Percentiles rank a stretch among this genome's conserved stretches.
Conservation (phyloP, 2,329 filamentous ascomycete species). For the Exophiala xenobiotica region DNA sequence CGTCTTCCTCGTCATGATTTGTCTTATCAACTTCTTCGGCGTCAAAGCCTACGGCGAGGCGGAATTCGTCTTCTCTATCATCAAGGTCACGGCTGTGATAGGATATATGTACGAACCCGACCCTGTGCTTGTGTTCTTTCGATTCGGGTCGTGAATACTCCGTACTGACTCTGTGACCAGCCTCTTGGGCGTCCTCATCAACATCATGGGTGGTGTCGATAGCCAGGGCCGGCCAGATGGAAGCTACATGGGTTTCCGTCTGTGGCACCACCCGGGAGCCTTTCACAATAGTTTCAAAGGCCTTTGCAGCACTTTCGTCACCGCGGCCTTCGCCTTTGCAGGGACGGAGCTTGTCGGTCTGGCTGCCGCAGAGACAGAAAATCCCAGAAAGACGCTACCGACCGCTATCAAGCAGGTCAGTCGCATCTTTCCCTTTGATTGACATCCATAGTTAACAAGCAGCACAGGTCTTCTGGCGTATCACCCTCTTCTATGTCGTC, state of each 20-base stretch:
- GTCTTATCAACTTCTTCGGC: slow-evolving; percentile 77
- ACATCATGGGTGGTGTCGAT: slow-evolving; percentile 63
- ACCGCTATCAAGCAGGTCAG: slow-evolving; percentile 49
- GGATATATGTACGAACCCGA: slow-evolving; percentile 67
- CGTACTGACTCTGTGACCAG: slow-evolving; percentile 41
- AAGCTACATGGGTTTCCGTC: slow-evolving; percentile 76
- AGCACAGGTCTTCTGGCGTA: slow-evolving; percentile 46
- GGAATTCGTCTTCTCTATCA: slow-evolving; percentile 75
- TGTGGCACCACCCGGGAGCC: slow-evolving; percentile 61
- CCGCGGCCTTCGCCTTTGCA: slow-evolving; percentile 57
- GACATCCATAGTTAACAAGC: not conserved
- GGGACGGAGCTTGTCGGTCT: slow-evolving; percentile 56
- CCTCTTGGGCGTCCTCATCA: slow-evolving; percentile 71
- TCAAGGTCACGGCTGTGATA: slow-evolving; percentile 79
- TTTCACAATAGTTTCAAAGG: slow-evolving; percentile 51
- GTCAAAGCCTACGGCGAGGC: slow-evolving; percentile 82
- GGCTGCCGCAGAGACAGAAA: slow-evolving; percentile 53
- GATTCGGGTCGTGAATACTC: no score
- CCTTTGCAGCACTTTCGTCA: slow-evolving; percentile 58
- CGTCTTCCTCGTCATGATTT: slow-evolving; percentile 70
- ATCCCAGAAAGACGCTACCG: slow-evolving; percentile 52
- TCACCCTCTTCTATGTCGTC: slow-evolving; percentile 51
- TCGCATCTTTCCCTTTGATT: not conserved
- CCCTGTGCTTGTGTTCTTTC: not conserved
- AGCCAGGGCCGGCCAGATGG: slow-evolving; percentile 67